phyloP scores from a whole-genome alignment of 2,329 filamentous ascomycete genomes.

The Neonectria hederae region DNA sequence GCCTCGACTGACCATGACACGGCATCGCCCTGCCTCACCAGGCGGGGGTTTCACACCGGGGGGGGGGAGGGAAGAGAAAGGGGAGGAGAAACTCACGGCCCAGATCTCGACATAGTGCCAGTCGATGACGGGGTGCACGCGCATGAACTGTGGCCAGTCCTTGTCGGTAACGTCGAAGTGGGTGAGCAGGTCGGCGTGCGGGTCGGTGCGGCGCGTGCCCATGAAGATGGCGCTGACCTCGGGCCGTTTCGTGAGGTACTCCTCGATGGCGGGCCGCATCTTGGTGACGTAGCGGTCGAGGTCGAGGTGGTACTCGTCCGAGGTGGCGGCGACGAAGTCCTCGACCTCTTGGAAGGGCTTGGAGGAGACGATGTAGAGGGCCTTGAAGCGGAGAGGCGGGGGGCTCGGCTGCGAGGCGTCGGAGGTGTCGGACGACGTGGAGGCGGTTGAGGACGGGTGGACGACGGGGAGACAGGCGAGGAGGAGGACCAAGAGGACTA shows the following conservation, averaged over 20 bases:
- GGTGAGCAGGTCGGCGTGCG: slow-evolving; percentile 80
- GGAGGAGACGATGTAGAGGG: slow-evolving; percentile 87
- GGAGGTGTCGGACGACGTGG: slow-evolving; percentile 33
- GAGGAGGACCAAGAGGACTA: slow-evolving; percentile 89
- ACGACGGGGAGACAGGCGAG: slow-evolving; percentile 68
- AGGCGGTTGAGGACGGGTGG: slow-evolving; percentile 42
- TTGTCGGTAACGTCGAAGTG: slow-evolving; percentile 89
- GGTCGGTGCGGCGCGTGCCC: slow-evolving; percentile 87
- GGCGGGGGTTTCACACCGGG: not conserved
- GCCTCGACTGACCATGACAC: not conserved
- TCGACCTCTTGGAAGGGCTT: slow-evolving; percentile 90
- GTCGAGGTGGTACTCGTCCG: slow-evolving; percentile 76
- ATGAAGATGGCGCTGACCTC: slow-evolving; percentile 68
- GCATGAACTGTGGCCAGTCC: slow-evolving; percentile 92
- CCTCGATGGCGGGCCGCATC: slow-evolving; percentile 83
- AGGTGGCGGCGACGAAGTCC: slow-evolving; percentile 77
- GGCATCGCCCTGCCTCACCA: not conserved
- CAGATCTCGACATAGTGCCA: slow-evolving; percentile 94
- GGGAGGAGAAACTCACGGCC: slow-evolving; percentile 70
- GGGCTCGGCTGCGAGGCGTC: slow-evolving; percentile 35
- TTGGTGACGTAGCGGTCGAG: slow-evolving; percentile 78
- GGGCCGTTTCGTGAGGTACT: slow-evolving; percentile 74
- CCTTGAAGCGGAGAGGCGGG: slow-evolving; percentile 65
- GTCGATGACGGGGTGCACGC: slow-evolving; percentile 94
- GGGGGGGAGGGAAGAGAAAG: not conserved